phyloP scores from a whole-genome alignment of 2,329 filamentous ascomycete species.

The Aspergillus alliaceus region DNA sequence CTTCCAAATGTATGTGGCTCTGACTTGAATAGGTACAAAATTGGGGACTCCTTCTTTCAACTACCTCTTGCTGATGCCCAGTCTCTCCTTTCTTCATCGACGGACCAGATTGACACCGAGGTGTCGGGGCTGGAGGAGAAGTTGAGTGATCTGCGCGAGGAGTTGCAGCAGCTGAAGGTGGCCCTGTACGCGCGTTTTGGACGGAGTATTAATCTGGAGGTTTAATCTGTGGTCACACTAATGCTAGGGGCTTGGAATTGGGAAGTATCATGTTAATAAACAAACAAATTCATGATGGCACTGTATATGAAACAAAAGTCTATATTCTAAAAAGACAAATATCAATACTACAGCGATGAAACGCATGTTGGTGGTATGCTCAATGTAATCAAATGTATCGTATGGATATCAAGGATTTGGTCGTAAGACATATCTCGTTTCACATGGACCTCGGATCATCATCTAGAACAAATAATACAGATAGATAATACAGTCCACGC shows the following conservation, averaged over 20 bases:
- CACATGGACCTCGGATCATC: conserved; percentile 15
- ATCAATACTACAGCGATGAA: neutral
- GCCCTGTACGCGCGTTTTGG: conserved; percentile 93
- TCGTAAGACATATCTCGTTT: conserved; percentile 19
- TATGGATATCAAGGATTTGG: conserved; percentile 3
- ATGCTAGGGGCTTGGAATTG: no score
- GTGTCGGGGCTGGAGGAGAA: conserved; percentile 75
- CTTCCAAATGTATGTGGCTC: neutral
- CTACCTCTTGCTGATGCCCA: conserved; percentile 82
- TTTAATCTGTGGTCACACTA: neutral
- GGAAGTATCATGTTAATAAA: neutral
- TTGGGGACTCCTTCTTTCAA: conserved; percentile 93
- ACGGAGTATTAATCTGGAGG: conserved; percentile 94
- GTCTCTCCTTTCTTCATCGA: conserved; percentile 73
- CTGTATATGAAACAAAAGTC: neutral
- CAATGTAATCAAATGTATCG: neutral
- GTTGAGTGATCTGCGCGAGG: conserved; percentile 71
- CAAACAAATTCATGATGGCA: neutral
- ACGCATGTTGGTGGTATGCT: neutral
- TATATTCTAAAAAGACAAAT: neutral
- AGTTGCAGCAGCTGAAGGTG: conserved; percentile 88
- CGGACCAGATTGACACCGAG: conserved; percentile 72
- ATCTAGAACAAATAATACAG: conserved; percentile 4
- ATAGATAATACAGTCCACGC: neutral
- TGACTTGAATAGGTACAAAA: conserved; percentile 72